Conservation (phyloP, 371 early-diverging fungal species). For the Mortierella sp. region DNA sequence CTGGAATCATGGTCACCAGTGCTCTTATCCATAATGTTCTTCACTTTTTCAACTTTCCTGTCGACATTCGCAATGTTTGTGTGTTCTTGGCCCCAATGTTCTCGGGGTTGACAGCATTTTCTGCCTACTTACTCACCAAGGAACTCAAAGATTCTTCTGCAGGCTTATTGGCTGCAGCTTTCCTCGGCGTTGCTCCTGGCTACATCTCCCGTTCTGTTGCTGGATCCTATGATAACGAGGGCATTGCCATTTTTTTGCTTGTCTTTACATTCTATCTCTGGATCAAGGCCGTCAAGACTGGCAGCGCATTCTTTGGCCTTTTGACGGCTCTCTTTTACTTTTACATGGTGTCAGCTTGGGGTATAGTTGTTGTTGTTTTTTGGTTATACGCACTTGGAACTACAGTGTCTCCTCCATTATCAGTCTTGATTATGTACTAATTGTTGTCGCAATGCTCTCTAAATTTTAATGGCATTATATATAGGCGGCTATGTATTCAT, state of each 20-base stretch:
- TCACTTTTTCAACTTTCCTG: conserved; percentile 89
- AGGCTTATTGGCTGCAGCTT: conserved; percentile 95
- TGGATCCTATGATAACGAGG: conserved; percentile 99
- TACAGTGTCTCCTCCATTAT: not conserved
- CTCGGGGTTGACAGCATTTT: conserved; percentile 93
- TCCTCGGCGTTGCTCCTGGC: conserved; percentile 98
- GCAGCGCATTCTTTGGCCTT: conserved; percentile 90
- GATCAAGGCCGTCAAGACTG: conserved; percentile 95
- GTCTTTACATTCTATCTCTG: conserved; percentile 97
- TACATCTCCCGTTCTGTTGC: conserved; percentile 99
- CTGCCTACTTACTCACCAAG: conserved; percentile 92
- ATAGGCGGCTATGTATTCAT: conserved; percentile 97
- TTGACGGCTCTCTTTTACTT: conserved; percentile 95
- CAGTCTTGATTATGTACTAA: not conserved
- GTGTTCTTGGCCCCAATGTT: conserved; percentile 97
- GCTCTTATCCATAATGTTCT: conserved; percentile 95
- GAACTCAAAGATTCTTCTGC: conserved; percentile 94
- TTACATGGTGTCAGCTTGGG: conserved; percentile 99
- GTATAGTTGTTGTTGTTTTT: conserved; percentile 59
- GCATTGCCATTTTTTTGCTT: conserved; percentile 97
- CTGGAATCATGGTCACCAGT: conserved; percentile 98
- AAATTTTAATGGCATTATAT: not conserved
- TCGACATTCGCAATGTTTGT: conserved; percentile 98
- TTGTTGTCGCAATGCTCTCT: not conserved
- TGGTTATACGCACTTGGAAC: not conserved